These are phyloP conservation scores for Aspergillus conjunctus DNA, from an alignment of 495 filamentous ascomycete species.

Conservation along the genomic window DNA sequence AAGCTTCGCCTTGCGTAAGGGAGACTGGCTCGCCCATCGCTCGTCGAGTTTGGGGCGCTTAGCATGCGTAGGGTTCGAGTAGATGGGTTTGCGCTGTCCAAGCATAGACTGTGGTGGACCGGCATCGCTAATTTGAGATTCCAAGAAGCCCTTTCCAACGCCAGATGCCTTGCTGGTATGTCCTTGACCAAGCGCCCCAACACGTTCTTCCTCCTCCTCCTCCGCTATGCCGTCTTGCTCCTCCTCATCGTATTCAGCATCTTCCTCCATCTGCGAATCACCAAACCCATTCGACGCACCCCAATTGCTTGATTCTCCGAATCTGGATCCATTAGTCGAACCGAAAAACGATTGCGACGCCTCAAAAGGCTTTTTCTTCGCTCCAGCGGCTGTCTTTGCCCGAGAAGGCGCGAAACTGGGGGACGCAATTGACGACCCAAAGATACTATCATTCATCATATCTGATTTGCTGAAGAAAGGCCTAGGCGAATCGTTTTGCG, in stretches of 20 bases:
- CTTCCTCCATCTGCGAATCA: slow-evolving; percentile 39
- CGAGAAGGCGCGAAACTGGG: slow-evolving; percentile 39
- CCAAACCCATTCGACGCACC: slow-evolving; percentile 33
- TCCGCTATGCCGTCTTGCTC: slow-evolving; percentile 41
- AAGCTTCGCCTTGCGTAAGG: slow-evolving; percentile 40
- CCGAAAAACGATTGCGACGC: slow-evolving; percentile 39
- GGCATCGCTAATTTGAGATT: slow-evolving; percentile 37
- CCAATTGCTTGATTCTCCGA: slow-evolving; percentile 39
- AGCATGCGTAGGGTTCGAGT: slow-evolving; percentile 44
- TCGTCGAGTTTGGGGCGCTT: slow-evolving; percentile 52
- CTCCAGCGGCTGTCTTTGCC: slow-evolving; percentile 28
- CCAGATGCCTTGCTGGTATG: slow-evolving; percentile 22
- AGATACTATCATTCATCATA: slow-evolving; percentile 48
- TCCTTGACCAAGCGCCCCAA: slow-evolving; percentile 26
- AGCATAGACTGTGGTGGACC: slow-evolving; percentile 23
- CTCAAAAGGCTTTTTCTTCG: slow-evolving; percentile 26
- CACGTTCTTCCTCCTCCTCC: slow-evolving; percentile 43
- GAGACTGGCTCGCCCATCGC: slow-evolving; percentile 42
- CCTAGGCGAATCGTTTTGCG: slow-evolving; percentile 36
- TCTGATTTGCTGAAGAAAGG: slow-evolving; percentile 46
- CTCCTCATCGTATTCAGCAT: slow-evolving; percentile 38
- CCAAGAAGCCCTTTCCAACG: slow-evolving; percentile 35
- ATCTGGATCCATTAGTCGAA: slow-evolving; percentile 47
- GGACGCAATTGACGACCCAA: slow-evolving; percentile 45
- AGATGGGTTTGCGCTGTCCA: slow-evolving; percentile 42